Evolutionary conservation across 768 basidiomycete genomes (phyloP).

Genomic region (Boletus barrowsii): DNA sequence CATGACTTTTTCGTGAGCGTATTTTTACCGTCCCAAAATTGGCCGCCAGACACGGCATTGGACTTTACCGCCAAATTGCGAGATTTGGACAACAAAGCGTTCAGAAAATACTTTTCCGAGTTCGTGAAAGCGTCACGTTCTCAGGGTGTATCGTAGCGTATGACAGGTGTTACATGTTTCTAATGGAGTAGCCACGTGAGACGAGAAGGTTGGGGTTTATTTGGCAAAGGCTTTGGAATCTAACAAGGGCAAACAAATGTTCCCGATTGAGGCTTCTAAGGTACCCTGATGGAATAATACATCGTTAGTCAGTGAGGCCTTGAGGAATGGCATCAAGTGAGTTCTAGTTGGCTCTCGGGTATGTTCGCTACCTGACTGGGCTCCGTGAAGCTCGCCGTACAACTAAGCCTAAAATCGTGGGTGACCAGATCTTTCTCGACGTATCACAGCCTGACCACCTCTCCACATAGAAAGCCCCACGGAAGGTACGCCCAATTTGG

Average conservation of each 20-base stretch:
- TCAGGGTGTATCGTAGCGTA: constrained; percentile 45
- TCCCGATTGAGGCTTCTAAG: constrained; percentile 11
- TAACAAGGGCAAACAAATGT: constrained; percentile 33
- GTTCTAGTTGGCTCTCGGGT: neutral
- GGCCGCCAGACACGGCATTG: constrained; percentile 72
- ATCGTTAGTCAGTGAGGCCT: constrained; percentile 6
- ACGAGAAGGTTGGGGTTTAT: constrained; percentile 12
- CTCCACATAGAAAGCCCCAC: constrained; percentile 40
- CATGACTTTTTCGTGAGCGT: constrained; percentile 73
- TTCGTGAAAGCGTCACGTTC: constrained; percentile 73
- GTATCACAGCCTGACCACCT: constrained; percentile 18
- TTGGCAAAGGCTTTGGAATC: constrained; percentile 32
- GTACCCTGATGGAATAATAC: constrained; percentile 15
- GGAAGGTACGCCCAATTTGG: constrained; percentile 38
- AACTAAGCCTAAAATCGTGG: constrained; percentile 42
- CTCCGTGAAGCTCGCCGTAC: constrained; percentile 25
- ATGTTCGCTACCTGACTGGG: constrained; percentile 12
- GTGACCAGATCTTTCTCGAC: constrained; percentile 27
- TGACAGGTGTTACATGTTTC: neutral
- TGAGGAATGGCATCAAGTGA: constrained; percentile 33
- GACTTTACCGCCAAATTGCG: constrained; percentile 78
- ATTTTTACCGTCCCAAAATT: constrained; percentile 86
- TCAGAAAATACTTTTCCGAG: constrained; percentile 86
- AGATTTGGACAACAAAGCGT: constrained; percentile 69
- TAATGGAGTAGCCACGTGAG: neutral